Evolutionary conservation across 306 rosid species (phyloP).

Genomic region (Rosa chinensis): DNA sequence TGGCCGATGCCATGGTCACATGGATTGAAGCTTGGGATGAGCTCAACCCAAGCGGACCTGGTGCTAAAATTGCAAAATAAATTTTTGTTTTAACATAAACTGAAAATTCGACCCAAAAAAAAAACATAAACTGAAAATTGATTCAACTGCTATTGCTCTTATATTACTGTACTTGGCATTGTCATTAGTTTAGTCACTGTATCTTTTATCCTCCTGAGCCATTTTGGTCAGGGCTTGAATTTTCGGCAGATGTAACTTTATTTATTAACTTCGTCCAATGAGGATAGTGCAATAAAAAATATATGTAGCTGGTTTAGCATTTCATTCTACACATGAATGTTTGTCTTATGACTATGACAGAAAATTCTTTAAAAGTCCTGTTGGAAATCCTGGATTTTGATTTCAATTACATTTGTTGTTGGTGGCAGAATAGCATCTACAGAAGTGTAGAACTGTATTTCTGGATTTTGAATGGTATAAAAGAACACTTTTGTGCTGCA

Average conservation of each 20-base stretch:
- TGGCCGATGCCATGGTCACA: slow-evolving; percentile 64
- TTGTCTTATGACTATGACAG: neutral
- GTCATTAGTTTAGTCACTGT: slow-evolving; percentile 9
- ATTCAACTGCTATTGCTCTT: slow-evolving; percentile 2
- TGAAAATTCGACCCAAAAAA: neutral
- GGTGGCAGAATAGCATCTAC: neutral
- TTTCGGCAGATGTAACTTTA: slow-evolving; percentile 31
- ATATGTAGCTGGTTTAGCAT: slow-evolving; percentile 2
- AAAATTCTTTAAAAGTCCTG: neutral
- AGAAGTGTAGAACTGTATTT: neutral
- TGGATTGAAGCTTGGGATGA: slow-evolving; percentile 73
- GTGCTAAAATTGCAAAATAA: slow-evolving; percentile 29
- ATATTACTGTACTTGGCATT: neutral
- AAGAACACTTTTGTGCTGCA: neutral
- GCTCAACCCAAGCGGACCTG: slow-evolving; percentile 40
- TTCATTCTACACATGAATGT: neutral
- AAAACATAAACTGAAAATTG: neutral
- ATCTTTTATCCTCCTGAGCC: slow-evolving; percentile 16
- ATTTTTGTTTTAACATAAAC: neutral
- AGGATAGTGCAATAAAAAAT: slow-evolving; percentile 31
- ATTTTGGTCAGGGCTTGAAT: slow-evolving; percentile 13
- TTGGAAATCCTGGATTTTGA: neutral
- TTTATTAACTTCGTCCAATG: slow-evolving; percentile 20
- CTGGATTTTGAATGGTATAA: neutral
- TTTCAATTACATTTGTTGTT: neutral